Conservation (phyloP, 1,284 basidiomycete species). For the Cutaneotrichosporon sp. region DNA sequence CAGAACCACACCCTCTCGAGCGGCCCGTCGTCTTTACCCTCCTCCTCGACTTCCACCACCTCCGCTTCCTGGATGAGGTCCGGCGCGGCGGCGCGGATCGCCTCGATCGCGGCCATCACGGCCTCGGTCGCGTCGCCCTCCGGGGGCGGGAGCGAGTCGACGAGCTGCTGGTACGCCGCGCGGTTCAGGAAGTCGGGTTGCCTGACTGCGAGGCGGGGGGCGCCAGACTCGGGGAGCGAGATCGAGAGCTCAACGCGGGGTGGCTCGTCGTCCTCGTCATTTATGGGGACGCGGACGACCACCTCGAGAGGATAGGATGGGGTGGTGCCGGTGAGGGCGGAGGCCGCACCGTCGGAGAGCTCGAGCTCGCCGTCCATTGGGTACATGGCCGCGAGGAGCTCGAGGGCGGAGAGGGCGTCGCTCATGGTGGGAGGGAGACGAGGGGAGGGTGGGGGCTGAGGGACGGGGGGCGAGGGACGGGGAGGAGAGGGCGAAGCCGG, state of each 20-base stretch:
- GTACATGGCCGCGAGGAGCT: constrained; percentile 48
- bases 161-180: constrained; percentile 22
- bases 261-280: constrained; percentile 8
- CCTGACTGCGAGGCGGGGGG: constrained; percentile 17
- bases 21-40: constrained; percentile 14
- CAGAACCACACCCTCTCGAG: constrained; percentile 53
- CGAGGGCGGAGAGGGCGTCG: constrained; percentile 29
- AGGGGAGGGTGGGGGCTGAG: neutral
- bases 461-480: neutral
- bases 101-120: constrained; percentile 34
- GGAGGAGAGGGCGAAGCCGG: neutral
- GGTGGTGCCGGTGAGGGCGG: constrained; percentile 11
- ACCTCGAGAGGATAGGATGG: constrained; percentile 8
- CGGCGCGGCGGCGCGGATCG: constrained; percentile 12
- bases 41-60: neutral
- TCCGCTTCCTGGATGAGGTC: neutral
- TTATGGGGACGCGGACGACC: constrained; percentile 16
- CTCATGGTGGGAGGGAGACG: neutral
- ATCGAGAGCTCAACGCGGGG: constrained; percentile 12
- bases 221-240: neutral
- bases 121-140: constrained; percentile 27
- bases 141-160: constrained; percentile 8
- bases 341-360: constrained; percentile 23
- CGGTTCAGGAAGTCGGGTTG: constrained; percentile 34
- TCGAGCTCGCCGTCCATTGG: constrained; percentile 39